Conservation (phyloP, 2,329 filamentous ascomycete species). For the Pseudogymnoascus sp. region DNA sequence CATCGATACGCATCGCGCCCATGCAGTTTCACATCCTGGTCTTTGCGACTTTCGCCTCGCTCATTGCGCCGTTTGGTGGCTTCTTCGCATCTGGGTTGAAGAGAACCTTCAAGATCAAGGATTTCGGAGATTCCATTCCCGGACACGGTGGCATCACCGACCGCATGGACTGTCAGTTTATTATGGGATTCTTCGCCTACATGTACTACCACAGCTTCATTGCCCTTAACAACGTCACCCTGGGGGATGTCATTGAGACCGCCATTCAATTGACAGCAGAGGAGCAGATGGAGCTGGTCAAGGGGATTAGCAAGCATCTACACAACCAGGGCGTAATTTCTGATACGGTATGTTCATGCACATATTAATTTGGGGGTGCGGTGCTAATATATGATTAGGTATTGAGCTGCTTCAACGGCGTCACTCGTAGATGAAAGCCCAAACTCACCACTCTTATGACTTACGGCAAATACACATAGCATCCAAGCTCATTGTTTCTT, state of each 20-base stretch:
- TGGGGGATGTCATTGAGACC: conserved; percentile 81
- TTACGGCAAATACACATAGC: conserved; percentile 6
- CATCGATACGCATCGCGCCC: conserved; percentile 68
- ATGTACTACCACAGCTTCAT: conserved; percentile 99
- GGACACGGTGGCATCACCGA: conserved; percentile 98
- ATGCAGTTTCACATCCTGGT: conserved; percentile 91
- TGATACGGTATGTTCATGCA: conserved; percentile 23
- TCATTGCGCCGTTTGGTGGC: conserved; percentile 94
- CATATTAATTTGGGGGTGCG: not conserved
- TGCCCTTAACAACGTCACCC: conserved; percentile 73
- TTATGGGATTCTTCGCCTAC: conserved; percentile 98
- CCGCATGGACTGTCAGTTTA: conserved; percentile 99
- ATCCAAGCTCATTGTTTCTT: conserved; percentile 4
- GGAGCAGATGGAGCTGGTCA: conserved; percentile 78
- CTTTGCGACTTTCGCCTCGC: conserved; percentile 86
- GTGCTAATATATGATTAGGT: conserved; percentile 9
- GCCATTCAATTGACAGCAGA: conserved; percentile 79
- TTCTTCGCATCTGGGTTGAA: conserved; percentile 98
- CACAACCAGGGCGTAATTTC: conserved; percentile 48
- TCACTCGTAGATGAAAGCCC: conserved; percentile 6
- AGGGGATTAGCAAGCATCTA: conserved; percentile 54
- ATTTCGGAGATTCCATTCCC: conserved; percentile 96
- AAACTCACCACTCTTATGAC: conserved; percentile 7
- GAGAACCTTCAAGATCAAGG: conserved; percentile 99
- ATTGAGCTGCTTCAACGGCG: conserved; percentile 7